Percentiles rank a stretch among this genome's conserved stretches.
These are phyloP conservation scores for Kalmanozyma brasiliensis DNA, from an alignment of 1,284 basidiomycete genomes.

Conservation along the genomic window DNA sequence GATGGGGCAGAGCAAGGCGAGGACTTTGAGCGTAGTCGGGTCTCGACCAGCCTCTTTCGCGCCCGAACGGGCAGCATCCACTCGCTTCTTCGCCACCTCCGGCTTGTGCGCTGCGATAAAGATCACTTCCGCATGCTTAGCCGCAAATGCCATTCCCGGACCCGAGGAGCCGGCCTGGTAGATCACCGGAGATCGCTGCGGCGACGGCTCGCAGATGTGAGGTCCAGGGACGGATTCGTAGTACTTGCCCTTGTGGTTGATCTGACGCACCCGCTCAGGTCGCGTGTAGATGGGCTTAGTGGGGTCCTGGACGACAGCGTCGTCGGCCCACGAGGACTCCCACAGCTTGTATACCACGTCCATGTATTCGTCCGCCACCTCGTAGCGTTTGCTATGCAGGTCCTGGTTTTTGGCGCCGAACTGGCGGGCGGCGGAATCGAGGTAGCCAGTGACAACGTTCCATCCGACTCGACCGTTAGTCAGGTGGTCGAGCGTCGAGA, in stretches of 20 bases:
- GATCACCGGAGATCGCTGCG: constrained; percentile 66
- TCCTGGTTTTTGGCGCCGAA: constrained; percentile 61
- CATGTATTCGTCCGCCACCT: constrained; percentile 63
- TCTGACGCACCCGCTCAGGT: constrained; percentile 61
- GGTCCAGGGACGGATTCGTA: constrained; percentile 64
- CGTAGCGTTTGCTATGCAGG: constrained; percentile 58
- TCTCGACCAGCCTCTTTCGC: constrained; percentile 60
- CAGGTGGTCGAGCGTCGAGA: constrained; percentile 68
- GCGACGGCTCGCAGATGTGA: constrained; percentile 66
- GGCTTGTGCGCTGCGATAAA: constrained; percentile 66
- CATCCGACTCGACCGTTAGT: constrained; percentile 68
- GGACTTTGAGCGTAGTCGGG: constrained; percentile 61
- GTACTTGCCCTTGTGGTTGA: constrained; percentile 66
- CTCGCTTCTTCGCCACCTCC: constrained; percentile 58
- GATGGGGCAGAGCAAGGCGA: constrained; percentile 62
- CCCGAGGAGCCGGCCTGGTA: constrained; percentile 67
- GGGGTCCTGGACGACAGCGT: constrained; percentile 60
- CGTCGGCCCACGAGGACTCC: constrained; percentile 68
- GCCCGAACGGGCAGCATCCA: constrained; percentile 52
- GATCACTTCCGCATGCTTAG: constrained; percentile 68
- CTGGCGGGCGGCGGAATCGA: constrained; percentile 66
- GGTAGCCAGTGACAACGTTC: constrained; percentile 68
- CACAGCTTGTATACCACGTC: constrained; percentile 69
- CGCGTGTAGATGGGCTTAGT: constrained; percentile 51
- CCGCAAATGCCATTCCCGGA: constrained; percentile 66